phyloP scores from a whole-genome alignment of 108 stramenopile genomes.

The Heterococcus sp. region DNA sequence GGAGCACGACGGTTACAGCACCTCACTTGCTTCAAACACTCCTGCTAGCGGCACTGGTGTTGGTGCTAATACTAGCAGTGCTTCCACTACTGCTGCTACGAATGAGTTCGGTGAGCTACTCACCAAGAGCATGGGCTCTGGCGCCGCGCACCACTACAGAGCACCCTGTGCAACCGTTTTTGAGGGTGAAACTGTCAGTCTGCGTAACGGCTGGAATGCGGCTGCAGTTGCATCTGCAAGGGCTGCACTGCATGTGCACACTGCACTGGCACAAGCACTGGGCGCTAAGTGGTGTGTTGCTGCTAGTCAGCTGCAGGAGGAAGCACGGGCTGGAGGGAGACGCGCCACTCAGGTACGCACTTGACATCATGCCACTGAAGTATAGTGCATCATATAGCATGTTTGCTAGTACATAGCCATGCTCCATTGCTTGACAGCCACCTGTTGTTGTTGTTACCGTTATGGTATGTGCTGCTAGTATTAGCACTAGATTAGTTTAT shows the following conservation, averaged over 20 bases:
- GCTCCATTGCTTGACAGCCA: too few species aligned
- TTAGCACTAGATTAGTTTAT: too few species aligned
- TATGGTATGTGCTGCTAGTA: too few species aligned
- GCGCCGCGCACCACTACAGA: background rate
- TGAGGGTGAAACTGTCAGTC: background rate
- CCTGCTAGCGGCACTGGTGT: too few species aligned
- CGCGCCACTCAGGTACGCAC: background rate
- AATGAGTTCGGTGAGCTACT: background rate
- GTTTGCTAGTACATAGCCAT: too few species aligned
- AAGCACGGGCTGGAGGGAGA: background rate
- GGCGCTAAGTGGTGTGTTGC: background rate
- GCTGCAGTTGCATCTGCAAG: background rate
- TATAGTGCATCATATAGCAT: too few species aligned
- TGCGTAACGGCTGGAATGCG: background rate
- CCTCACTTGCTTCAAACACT: too few species aligned
- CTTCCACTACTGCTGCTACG: background rate
- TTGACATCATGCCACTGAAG: too few species aligned
- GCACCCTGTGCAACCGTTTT: background rate
- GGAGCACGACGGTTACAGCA: background rate
- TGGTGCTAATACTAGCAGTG: too few species aligned
- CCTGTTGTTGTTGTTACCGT: too few species aligned
- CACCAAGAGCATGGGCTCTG: background rate
- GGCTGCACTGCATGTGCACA: background rate
- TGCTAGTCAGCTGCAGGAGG: background rate
- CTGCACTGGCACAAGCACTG: background rate